phyloP scores from a whole-genome alignment of 176 grass and related monocot species.

The Lolium multiflorum region DNA sequence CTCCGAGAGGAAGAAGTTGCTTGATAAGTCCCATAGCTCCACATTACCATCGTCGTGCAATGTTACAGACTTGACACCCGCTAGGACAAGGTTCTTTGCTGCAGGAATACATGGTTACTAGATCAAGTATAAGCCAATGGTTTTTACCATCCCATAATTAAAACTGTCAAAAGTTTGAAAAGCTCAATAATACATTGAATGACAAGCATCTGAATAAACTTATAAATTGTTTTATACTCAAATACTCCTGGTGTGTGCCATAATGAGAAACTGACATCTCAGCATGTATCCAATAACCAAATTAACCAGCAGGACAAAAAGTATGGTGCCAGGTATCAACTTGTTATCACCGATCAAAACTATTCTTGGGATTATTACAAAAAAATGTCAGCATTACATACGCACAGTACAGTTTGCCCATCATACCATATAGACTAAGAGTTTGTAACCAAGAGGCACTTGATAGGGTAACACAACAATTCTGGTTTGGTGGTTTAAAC shows the following conservation, averaged over 20 bases:
- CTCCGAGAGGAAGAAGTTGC: slow-evolving; percentile 87
- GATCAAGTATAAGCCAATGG: not conserved
- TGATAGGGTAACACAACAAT: not conserved
- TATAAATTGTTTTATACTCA: not conserved
- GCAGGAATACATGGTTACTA: slow-evolving; percentile 27
- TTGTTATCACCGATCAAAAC: not conserved
- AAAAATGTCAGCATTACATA: not conserved
- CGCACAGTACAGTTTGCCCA: not conserved
- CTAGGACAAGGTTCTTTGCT: slow-evolving; percentile 91
- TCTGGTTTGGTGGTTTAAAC: not conserved
- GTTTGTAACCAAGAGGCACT: not conserved
- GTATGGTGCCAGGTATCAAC: not conserved
- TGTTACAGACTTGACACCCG: slow-evolving; percentile 83
- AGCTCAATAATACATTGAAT: not conserved
- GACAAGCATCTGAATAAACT: not conserved
- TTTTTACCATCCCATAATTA: not conserved
- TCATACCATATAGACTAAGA: not conserved
- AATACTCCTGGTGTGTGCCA: not conserved
- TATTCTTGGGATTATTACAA: not conserved
- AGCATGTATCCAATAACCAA: not conserved
- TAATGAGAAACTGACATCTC: not conserved
- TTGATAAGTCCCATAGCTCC: slow-evolving; percentile 84
- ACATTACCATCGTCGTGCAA: slow-evolving; percentile 74
- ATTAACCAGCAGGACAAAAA: not conserved
- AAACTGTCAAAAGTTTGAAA: not conserved